Conservation (phyloP, 768 basidiomycete genomes). For the Omphalotus guepiniiformis region DNA sequence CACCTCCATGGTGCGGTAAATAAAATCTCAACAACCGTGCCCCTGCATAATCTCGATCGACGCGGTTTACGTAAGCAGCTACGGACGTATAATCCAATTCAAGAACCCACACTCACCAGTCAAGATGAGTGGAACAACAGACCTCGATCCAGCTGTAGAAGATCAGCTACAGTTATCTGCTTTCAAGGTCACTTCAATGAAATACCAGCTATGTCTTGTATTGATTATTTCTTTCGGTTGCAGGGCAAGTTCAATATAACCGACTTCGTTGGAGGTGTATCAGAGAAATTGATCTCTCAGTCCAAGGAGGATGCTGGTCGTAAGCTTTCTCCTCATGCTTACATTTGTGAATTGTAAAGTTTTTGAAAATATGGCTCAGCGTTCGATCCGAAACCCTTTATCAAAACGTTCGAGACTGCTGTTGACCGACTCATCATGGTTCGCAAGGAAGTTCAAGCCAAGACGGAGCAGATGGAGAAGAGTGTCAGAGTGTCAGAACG, state of each 20-base stretch:
- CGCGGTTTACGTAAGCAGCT: not conserved
- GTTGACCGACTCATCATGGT: slow-evolving; percentile 85
- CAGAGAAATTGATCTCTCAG: slow-evolving; percentile 82
- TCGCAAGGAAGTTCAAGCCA: slow-evolving; percentile 84
- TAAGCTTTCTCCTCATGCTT: slow-evolving; percentile 25
- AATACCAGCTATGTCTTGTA: too few species aligned
- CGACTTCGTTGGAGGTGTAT: slow-evolving; percentile 80
- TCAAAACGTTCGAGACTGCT: slow-evolving; percentile 85
- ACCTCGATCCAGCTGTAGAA: slow-evolving; percentile 50
- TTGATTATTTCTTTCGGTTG: slow-evolving; percentile 3
- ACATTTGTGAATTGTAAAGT: slow-evolving; percentile 2
- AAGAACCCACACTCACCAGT: not conserved
- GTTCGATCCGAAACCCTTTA: slow-evolving; percentile 93
- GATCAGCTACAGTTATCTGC: slow-evolving; percentile 48
- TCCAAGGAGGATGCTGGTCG: slow-evolving; percentile 84
- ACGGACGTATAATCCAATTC: not conserved
- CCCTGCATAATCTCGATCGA: not conserved
- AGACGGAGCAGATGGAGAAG: slow-evolving; percentile 91
- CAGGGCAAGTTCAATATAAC: slow-evolving; percentile 91
- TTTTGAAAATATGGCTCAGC: slow-evolving; percentile 55
- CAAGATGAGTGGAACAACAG: slow-evolving; percentile 9
- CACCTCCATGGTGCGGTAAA: slow-evolving; percentile 33
- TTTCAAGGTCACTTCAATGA: slow-evolving; percentile 56
- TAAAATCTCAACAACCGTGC: slow-evolving; percentile 6
- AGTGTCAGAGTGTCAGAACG: slow-evolving; percentile 83